These are phyloP conservation scores for Boletus reticuloceps DNA, from an alignment of 768 basidiomycete species.

Conservation along the genomic window DNA sequence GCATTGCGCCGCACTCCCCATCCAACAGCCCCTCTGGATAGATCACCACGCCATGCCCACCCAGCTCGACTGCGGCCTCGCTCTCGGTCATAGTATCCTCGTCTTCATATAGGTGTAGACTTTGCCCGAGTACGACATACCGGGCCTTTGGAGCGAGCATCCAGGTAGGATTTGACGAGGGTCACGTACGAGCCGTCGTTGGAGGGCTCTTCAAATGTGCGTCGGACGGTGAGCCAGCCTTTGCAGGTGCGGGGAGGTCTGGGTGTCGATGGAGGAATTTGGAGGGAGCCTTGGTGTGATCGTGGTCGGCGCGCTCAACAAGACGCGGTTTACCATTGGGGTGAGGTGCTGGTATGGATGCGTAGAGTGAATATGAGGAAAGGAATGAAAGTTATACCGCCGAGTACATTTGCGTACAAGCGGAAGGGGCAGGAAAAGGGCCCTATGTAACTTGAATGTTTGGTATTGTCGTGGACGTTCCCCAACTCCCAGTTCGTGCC, in stretches of 20 bases:
- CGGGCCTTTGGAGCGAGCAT: slow-evolving; percentile 85
- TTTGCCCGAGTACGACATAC: slow-evolving; percentile 83
- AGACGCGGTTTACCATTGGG: slow-evolving; percentile 35
- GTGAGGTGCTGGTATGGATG: slow-evolving; percentile 77
- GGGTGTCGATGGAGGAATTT: slow-evolving; percentile 21
- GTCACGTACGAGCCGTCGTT: slow-evolving; percentile 72
- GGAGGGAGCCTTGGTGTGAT: too few species aligned
- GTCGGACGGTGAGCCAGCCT: slow-evolving; percentile 82
- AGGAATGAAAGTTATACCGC: slow-evolving; percentile 88
- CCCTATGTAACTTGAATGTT: too few species aligned
- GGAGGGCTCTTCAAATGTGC: slow-evolving; percentile 67
- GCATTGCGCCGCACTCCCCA: slow-evolving; percentile 87
- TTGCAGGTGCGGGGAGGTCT: slow-evolving; percentile 61
- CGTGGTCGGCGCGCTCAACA: slow-evolving; percentile 19
- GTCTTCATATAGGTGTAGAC: slow-evolving; percentile 93
- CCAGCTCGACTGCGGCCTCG: slow-evolving; percentile 85
- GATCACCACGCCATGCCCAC: slow-evolving; percentile 72
- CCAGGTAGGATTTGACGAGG: slow-evolving; percentile 77
- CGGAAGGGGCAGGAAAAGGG: too few species aligned
- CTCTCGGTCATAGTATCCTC: slow-evolving; percentile 89
- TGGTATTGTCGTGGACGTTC: too few species aligned
- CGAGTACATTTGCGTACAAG: slow-evolving; percentile 83
- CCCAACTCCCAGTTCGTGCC: too few species aligned
- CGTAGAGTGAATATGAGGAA: slow-evolving; percentile 72
- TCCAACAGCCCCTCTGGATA: slow-evolving; percentile 75